phyloP scores from a whole-genome alignment of 352 stramenopile species.

The Pythium rishiriense region DNA sequence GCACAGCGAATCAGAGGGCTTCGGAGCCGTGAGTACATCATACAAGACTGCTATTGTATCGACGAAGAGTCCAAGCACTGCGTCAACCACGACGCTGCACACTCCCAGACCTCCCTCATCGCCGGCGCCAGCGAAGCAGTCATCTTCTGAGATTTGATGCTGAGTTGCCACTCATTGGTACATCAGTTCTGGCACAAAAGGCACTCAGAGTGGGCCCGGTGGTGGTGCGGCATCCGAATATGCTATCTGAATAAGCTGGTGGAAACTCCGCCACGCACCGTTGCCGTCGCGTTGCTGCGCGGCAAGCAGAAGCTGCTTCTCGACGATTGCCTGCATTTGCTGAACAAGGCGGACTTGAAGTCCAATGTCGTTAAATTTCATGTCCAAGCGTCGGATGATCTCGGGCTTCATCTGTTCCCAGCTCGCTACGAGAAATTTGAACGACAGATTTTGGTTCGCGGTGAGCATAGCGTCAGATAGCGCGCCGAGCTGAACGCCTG shows the following conservation, averaged over 20 bases:
- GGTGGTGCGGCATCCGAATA: conserved; percentile 7
- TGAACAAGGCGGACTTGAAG: conserved; percentile 48
- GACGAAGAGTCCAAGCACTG: neutral
- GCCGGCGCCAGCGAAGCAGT: neutral
- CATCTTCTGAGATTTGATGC: neutral
- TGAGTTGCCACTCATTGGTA: neutral
- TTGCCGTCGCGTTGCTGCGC: conserved; percentile 6
- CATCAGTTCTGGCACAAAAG: neutral
- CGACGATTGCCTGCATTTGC: conserved; percentile 37
- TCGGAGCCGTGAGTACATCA: conserved; percentile 39
- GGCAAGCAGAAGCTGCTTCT: conserved; percentile 1
- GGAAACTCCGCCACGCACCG: conserved; percentile 35
- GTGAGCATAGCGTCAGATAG: conserved; percentile 32
- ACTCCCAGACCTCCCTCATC: conserved; percentile 2
- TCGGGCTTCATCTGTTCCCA: conserved; percentile 51
- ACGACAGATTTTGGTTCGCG: conserved; percentile 34
- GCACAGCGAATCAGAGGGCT: conserved; percentile 32
- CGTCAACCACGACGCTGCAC: conserved; percentile 1
- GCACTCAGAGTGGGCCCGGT: neutral
- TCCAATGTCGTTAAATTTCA: conserved; percentile 41
- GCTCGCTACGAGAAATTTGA: conserved; percentile 37
- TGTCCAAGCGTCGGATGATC: conserved; percentile 39
- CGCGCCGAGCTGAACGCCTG: conserved; percentile 36
- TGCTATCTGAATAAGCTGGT: conserved; percentile 46
- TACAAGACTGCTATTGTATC: conserved; percentile 45